These are phyloP conservation scores for Letharia columbiana DNA, from an alignment of 495 filamentous ascomycete species.

Conservation along the genomic window DNA sequence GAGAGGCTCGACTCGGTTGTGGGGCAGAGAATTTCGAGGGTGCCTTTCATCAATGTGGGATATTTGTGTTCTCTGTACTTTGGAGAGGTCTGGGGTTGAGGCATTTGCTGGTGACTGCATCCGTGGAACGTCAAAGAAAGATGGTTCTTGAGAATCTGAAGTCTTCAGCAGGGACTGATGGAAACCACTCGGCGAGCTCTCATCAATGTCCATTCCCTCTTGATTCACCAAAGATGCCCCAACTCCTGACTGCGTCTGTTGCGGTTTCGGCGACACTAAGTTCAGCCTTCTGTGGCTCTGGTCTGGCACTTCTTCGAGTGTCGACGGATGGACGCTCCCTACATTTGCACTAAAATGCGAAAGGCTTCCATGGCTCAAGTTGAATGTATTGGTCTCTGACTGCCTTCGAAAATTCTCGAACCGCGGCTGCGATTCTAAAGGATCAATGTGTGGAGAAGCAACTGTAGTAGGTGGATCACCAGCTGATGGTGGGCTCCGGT, in stretches of 20 bases:
- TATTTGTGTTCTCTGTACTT: slow-evolving; percentile 22
- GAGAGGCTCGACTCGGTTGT: slow-evolving; percentile 28
- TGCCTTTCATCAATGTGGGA: slow-evolving; percentile 42
- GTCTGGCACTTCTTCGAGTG: slow-evolving; percentile 15
- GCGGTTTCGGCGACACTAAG: slow-evolving; percentile 24
- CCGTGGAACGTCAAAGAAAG: slow-evolving; percentile 33
- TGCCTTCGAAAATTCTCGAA: slow-evolving; percentile 68
- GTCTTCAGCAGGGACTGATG: slow-evolving; percentile 21
- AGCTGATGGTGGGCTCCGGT: slow-evolving; percentile 63
- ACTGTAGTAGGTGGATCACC: slow-evolving; percentile 59
- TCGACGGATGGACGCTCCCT: slow-evolving; percentile 30
- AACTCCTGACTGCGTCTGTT: slow-evolving; percentile 21
- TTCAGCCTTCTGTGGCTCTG: slow-evolving; percentile 13
- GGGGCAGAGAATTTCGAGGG: slow-evolving; percentile 41
- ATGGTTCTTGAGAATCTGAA: slow-evolving; percentile 22
- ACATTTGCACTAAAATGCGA: slow-evolving; percentile 35
- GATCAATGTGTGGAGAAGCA: slow-evolving; percentile 57
- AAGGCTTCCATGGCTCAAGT: slow-evolving; percentile 35
- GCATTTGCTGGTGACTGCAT: slow-evolving; percentile 37
- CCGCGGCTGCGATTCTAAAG: slow-evolving; percentile 64
- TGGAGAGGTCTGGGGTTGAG: slow-evolving; percentile 23
- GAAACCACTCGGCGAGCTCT: slow-evolving; percentile 8
- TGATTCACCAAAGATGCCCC: background rate
- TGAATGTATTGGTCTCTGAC: slow-evolving; percentile 55
- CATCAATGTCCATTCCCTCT: slow-evolving; percentile 20